Percentiles rank a stretch among this genome's conserved stretches.
phyloP scores from a whole-genome alignment of 176 grass and related monocot species.

The Poa annua region DNA sequence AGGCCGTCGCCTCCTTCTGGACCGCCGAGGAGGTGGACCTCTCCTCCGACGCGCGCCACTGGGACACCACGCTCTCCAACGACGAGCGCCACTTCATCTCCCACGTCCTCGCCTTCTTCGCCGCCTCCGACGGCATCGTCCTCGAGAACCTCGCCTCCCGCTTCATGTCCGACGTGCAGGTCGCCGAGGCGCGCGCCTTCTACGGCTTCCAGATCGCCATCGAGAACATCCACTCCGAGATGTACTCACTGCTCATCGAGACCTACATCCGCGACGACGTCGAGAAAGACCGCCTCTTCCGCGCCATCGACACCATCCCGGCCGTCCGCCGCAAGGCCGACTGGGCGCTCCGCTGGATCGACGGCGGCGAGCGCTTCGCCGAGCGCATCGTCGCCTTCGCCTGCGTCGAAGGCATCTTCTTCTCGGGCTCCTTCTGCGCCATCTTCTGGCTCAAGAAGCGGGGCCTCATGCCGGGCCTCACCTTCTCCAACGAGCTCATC shows the following conservation, averaged over 20 bases:
- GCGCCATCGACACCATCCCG: constrained; percentile 76
- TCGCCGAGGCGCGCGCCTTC: constrained; percentile 82
- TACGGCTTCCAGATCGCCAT: constrained; percentile 98
- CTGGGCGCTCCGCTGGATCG: constrained; percentile 86
- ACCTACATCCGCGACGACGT: constrained; percentile 76
- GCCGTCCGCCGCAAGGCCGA: constrained; percentile 74
- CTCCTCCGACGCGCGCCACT: constrained; percentile 66
- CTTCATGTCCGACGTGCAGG: constrained; percentile 93
- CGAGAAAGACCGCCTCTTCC: constrained; percentile 81
- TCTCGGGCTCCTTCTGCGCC: constrained; percentile 94
- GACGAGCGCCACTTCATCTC: constrained; percentile 94
- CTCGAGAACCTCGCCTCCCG: constrained; percentile 85
- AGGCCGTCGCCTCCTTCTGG: constrained; percentile 88
- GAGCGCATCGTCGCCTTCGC: constrained; percentile 87
- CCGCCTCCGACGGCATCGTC: constrained; percentile 89
- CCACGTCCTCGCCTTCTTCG: constrained; percentile 96
- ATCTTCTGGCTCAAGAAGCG: constrained; percentile 99
- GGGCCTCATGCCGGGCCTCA: constrained; percentile 87
- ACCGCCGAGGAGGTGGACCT: constrained; percentile 85
- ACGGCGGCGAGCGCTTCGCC: constrained; percentile 70
- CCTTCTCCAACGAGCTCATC: constrained; percentile 99
- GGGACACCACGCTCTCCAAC: constrained; percentile 55
- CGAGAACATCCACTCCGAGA: constrained; percentile 99
- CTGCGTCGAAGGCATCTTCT: constrained; percentile 92
- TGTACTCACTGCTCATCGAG: constrained; percentile 84